These are phyloP conservation scores for Symbiodinium natans DNA, from an alignment of 73 alveolate species.

Conservation along the genomic window DNA sequence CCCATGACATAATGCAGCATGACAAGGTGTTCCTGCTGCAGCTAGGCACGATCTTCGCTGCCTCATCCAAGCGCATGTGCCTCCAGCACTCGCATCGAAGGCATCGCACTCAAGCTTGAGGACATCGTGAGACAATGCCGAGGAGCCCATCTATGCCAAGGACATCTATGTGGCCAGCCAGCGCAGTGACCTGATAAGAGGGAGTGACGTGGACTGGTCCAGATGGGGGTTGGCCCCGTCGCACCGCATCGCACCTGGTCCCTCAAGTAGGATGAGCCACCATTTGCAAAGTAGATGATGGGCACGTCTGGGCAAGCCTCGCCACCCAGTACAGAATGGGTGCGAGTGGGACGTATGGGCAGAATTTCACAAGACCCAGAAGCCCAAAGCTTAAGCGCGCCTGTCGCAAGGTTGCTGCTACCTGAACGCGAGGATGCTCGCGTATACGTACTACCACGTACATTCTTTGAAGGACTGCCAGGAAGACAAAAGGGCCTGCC, in stretches of 20 bases:
- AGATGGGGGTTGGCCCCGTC: not conserved
- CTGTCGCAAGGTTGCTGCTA: not conserved
- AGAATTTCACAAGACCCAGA: not conserved
- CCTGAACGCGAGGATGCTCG: not conserved
- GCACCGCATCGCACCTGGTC: slow-evolving; percentile 75
- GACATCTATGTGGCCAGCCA: slow-evolving; percentile 40
- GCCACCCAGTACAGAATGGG: not conserved
- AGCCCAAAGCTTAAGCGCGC: not conserved
- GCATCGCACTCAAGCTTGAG: not conserved
- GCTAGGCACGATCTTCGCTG: slow-evolving; percentile 26
- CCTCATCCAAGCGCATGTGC: slow-evolving; percentile 92
- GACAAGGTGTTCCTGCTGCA: too few species aligned
- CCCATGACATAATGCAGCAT: too few species aligned
- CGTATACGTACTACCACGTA: too few species aligned
- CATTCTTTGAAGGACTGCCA: too few species aligned
- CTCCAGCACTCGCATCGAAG: not conserved
- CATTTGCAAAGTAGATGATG: slow-evolving; percentile 93
- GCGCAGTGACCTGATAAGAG: slow-evolving; percentile 35
- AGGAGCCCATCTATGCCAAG: slow-evolving; percentile 42
- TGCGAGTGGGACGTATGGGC: not conserved
- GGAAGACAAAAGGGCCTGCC: too few species aligned
- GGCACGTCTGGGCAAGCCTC: slow-evolving; percentile 66
- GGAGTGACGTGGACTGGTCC: not conserved
- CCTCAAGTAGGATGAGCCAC: slow-evolving; percentile 63
- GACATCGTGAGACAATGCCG: not conserved